Conservation (phyloP, 2,329 filamentous ascomycete genomes). For the Grosmannia huntii region DNA sequence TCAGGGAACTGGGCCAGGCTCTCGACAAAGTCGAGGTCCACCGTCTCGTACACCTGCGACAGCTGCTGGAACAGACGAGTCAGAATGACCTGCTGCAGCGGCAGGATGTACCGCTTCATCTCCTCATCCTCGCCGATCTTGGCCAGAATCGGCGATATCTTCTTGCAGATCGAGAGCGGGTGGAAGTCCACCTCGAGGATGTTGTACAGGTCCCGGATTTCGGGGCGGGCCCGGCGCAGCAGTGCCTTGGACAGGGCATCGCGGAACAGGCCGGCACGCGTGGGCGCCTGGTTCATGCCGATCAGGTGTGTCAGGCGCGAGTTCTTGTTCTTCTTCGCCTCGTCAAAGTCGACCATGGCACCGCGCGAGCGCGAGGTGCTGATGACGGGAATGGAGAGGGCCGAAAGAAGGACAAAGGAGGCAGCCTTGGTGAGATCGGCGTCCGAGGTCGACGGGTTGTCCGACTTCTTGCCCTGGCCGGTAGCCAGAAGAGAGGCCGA, state of each 20-base stretch:
- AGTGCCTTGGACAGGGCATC: constrained; percentile 92
- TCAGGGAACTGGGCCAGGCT: constrained; percentile 91
- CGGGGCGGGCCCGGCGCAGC: constrained; percentile 79
- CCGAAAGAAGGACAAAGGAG: constrained; percentile 89
- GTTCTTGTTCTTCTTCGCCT: constrained; percentile 98
- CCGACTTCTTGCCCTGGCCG: constrained; percentile 82
- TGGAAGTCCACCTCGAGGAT: constrained; percentile 99
- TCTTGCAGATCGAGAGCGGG: constrained; percentile 95
- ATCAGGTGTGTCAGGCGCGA: constrained; percentile 90
- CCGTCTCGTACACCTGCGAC: constrained; percentile 97
- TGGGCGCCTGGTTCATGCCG: constrained; percentile 82
- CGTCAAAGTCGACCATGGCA: constrained; percentile 91
- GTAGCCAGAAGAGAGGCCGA: constrained; percentile 72
- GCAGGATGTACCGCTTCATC: constrained; percentile 93
- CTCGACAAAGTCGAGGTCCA: constrained; percentile 87
- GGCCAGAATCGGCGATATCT: constrained; percentile 90
- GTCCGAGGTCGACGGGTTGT: constrained; percentile 83
- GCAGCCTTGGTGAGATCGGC: constrained; percentile 87
- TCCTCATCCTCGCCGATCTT: constrained; percentile 89
- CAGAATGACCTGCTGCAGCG: constrained; percentile 95
- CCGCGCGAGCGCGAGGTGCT: constrained; percentile 94
- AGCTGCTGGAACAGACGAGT: constrained; percentile 98
- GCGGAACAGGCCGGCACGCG: constrained; percentile 82
- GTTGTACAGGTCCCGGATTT: constrained; percentile 95
- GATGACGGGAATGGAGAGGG: constrained; percentile 96